Evolutionary conservation across 2,329 filamentous ascomycete species (phyloP), one percentile per base, ranked within the genome.

Genomic region (Aspergillus aculeatinus): DNA sequence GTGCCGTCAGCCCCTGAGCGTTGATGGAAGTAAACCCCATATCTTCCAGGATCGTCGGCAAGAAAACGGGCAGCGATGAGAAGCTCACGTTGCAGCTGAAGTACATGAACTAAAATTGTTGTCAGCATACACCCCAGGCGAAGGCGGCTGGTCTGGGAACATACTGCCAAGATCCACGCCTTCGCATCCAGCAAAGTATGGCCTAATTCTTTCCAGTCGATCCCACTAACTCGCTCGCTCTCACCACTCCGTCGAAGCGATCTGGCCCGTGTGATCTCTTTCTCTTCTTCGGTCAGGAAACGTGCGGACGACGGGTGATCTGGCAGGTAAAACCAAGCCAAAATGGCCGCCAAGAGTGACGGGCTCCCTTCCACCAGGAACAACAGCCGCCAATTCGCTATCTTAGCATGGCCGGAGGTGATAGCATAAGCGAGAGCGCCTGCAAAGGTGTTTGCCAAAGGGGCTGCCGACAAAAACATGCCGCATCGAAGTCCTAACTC

Each of bases 381-480:
- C 62, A 90, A 70, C 11, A 88, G 70, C 62, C 86, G 82, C 89
- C 89, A 92, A 59, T 81, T 84, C 2, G 84, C 81, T 48, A 90
- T 73, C 16, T 78, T 71, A 2, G 80, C 77, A 66, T 83, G 79
- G 12, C 86, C 85, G 29, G 84, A 83, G 9, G 86, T 86, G 69
- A 90, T 88, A 4, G 82, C 85, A 60, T 86, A 89, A 1, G 86
- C 87, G 5, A 89, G 77, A 3, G 85, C 87, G 2, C 87, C 87
- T 0, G 91, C 90, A 71, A 96, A 93, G 1, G 87, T 88, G 48
- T 91, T 95, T 1, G 92, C 91, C 4, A 96, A 82, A 1, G 88
- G 87, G 0, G 87, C 86, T 0, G 79, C 78, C 21, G 79, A 77
- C 12, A 82, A 65, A 63, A 86, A 87, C 23, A 87, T 69, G 2